Evolutionary conservation across 768 basidiomycete genomes (phyloP).

Genomic region (Kwoniella heveanensis): DNA sequence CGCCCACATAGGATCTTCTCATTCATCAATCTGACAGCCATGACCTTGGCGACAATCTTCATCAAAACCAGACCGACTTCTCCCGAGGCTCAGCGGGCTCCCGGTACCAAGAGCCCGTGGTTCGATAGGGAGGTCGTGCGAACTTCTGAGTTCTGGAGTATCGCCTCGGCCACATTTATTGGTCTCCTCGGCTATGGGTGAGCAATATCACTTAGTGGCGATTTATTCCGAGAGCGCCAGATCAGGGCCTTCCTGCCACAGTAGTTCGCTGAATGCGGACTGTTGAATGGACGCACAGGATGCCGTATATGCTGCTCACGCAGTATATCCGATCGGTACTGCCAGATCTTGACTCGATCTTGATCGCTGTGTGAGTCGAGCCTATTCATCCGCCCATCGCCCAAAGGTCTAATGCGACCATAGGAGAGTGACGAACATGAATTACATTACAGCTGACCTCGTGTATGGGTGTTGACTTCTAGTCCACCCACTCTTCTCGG

Average conservation of each 20-base stretch:
- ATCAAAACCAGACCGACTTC: conserved; percentile 34
- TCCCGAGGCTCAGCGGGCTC: conserved; percentile 34
- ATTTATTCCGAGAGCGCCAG: no score
- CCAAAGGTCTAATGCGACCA: no score
- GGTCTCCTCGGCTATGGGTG: conserved; percentile 34
- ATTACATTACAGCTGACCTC: no score
- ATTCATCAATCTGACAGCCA: conserved; percentile 27
- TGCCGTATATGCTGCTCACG: conserved; percentile 16
- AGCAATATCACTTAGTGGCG: conserved; percentile 1
- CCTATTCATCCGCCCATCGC: no score
- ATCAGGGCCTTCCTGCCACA: no score
- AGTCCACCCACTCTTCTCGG: conserved; percentile 32
- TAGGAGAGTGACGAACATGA: no score
- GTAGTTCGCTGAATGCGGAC: no score
- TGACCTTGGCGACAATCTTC: conserved; percentile 23
- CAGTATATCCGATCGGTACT: conserved; percentile 11
- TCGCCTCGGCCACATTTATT: conserved; percentile 27
- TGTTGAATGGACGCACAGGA: not conserved
- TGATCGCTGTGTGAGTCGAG: conserved; percentile 30
- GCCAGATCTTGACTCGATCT: conserved; percentile 16
- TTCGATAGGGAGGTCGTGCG: conserved; percentile 27
- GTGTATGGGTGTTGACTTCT: no score
- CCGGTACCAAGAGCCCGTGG: conserved; percentile 22
- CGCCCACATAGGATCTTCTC: conserved; percentile 32
- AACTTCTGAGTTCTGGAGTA: conserved; percentile 34